Base-by-base conservation (phyloP, 139 green algal genomes). In the Raphidocelis subcapitata region DNA sequence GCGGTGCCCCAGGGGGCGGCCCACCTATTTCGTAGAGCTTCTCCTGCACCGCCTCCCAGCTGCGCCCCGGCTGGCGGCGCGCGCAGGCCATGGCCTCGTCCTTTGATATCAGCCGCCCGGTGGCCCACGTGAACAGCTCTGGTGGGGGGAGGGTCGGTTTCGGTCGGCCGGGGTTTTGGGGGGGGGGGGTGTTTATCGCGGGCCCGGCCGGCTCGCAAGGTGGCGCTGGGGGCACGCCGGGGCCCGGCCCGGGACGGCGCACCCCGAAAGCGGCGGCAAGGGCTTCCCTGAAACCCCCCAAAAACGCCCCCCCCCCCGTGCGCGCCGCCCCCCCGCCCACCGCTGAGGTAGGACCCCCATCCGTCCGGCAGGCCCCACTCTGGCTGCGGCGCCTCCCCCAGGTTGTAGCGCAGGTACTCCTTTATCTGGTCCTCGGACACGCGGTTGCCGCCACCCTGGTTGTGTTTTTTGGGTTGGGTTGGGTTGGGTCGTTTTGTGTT, bases 361-460 rank as follows among this genome's bases (percentile, higher is more conserved):
- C 91, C 89, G 5, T 77, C 47, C 4, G 81, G 82, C 41, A 97
- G 73, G 29, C 92, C 91, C 91, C 92, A 96, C 10, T 84, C 63
- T 0, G 90, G 90, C 29, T 87, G 78, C 3, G 91, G 89, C 5
- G 86, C 54, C 55, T 79, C 87, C 0, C 89, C 92, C 67, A 97
- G 80, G 24, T 84, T 86, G 16, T 69, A 73, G 23, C 81, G 77
- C 21, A 97, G 76, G 82, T 95, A 97, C 2, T 76, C 56, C 71
- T 92, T 94, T 72, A 95, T 95, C 78, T 94, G 85, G 44, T 90
- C 82, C 64, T 88, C 80, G 28, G 82, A 87, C 33, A 96, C 88
- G 31, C 91, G 82, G 68, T 96, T 94, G 63, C 91, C 85, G 36
- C 89, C 86, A 10, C 89, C 89, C 55, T 32, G 28, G 29, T 18